Evolutionary conservation across 2,329 filamentous ascomycete species (phyloP), one percentile per base, ranked within the genome.

Genomic region (Hypoxylon sp.): DNA sequence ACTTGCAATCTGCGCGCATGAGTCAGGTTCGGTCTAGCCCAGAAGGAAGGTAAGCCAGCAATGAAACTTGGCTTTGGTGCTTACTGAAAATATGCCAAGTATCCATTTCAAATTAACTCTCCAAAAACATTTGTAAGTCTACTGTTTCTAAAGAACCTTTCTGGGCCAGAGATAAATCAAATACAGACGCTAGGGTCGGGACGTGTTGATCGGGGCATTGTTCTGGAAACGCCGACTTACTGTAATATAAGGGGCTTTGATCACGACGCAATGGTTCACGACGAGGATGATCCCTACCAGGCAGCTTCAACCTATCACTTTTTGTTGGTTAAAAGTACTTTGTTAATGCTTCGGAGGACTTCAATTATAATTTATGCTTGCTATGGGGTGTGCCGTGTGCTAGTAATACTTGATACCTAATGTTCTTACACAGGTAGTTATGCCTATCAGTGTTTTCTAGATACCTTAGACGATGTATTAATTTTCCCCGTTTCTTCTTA

Each of bases 211-310:
- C 32, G 25, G 62, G 56, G 5, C 28, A 43, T 60, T 65, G 25
- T 55, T 65, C 56, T 56, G 25, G 11, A 65, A 50, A 38, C 50
- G 56, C 34, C 41, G 51, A 56, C 62, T 65, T 65, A 65, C 62
- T 65, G 50, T 60, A 56, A 43, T n/a, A 45, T 48, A n/a, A 32
- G 25, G 36, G 5, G 14, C 6, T 34, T 21, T 3, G 13, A 7
- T 25, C 23, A 7, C 25, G 43, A 60, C 10, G 32, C 23, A 17
- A 46, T 17, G 32, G 34, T 36, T 25, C 25, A 17, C 50, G 17
- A 49, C 11, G 21, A 11, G 2, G 10, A 7, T 9, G 5, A 7
- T 28, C 9, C 17, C 14, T n/a, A 49, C 6, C 21, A 28, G 7
- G 45, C 17, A 57, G 13, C 13, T 14, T 58, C 21, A 17, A 11